A percentile compares a stretch with the other conserved stretches of the same genome.
Conservation (phyloP, 2,329 filamentous ascomycete species). For the Zymoseptoria passerinii region DNA sequence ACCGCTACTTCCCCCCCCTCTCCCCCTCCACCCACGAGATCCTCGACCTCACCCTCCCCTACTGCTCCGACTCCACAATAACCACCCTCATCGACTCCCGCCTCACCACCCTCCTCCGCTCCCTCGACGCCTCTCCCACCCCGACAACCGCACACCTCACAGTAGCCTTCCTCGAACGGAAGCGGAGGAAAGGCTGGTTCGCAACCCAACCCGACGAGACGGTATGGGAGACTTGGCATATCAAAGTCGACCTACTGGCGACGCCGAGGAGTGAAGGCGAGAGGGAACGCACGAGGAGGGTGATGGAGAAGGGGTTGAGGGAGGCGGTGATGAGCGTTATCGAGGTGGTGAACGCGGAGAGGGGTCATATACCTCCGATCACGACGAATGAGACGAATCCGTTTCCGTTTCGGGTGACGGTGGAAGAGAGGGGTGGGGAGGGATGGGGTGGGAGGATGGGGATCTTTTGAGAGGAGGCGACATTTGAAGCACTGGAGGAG, state of each 20-base stretch:
- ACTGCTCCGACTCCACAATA: slow-evolving; percentile 81
- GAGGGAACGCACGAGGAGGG: slow-evolving; percentile 75
- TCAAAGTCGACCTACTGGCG: slow-evolving; percentile 78
- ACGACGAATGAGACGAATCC: slow-evolving; percentile 86
- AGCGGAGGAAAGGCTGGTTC: slow-evolving; percentile 65
- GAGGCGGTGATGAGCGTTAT: slow-evolving; percentile 86
- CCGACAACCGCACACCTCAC: slow-evolving; percentile 62
- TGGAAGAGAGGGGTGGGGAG: slow-evolving; percentile 59
- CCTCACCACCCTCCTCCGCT: slow-evolving; percentile 67
- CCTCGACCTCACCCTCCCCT: slow-evolving; percentile 81
- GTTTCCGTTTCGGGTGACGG: slow-evolving; percentile 86
- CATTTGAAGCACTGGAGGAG: too few species aligned
- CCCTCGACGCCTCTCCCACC: slow-evolving; percentile 51
- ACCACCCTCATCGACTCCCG: slow-evolving; percentile 90
- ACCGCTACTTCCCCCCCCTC: slow-evolving; percentile 88
- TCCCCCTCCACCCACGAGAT: slow-evolving; percentile 77
- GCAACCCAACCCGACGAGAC: slow-evolving; percentile 80
- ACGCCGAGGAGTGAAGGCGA: slow-evolving; percentile 82
- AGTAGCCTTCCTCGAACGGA: slow-evolving; percentile 93
- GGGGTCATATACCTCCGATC: slow-evolving; percentile 94
- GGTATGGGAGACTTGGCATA: slow-evolving; percentile 93
- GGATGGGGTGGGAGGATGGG: slow-evolving; percentile 15
- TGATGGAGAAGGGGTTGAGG: slow-evolving; percentile 83
- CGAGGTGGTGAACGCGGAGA: slow-evolving; percentile 75
- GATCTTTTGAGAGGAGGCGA: slow-evolving; percentile 9